Evolutionary conservation across 805 yeast species (phyloP).

Genomic region (Wickerhamomyces kurtzmanii): DNA sequence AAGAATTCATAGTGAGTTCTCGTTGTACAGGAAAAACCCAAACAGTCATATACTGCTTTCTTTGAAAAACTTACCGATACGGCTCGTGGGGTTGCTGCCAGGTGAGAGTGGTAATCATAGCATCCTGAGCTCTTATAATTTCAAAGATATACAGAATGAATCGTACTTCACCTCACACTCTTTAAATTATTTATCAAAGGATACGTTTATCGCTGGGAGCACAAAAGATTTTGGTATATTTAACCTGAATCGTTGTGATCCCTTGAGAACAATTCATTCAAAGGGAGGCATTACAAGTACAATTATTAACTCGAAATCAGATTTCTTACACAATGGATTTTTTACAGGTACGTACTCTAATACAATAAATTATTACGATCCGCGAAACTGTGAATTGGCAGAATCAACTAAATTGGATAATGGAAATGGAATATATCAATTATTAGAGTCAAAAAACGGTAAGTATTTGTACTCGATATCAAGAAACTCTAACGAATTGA

Average conservation of each 20-base stretch:
- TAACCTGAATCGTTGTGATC: conserved; percentile 17
- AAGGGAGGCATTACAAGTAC: conserved; percentile 13
- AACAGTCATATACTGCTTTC: conserved; percentile 18
- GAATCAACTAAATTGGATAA: conserved; percentile 3
- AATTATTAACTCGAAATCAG: conserved; percentile 6
- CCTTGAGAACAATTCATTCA: conserved; percentile 5
- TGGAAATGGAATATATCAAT: conserved; percentile 24
- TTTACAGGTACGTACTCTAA: conserved; percentile 23
- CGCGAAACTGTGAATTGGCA: conserved; percentile 11
- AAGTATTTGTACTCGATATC: conserved; percentile 22
- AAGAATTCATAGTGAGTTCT: conserved; percentile 22
- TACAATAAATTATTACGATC: conserved; percentile 20
- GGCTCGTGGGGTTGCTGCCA: conserved; percentile 15
- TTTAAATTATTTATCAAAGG: conserved; percentile 12
- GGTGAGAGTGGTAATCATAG: conserved; percentile 7
- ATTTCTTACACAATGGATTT: conserved; percentile 7
- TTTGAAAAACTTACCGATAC: conserved; percentile 24
- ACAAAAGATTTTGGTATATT: conserved; percentile 17
- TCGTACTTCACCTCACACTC: conserved; percentile 20
- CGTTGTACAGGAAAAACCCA: conserved; percentile 18
- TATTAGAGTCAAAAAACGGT: conserved; percentile 24
- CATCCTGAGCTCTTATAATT: conserved; percentile 17
- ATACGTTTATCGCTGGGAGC: conserved; percentile 22
- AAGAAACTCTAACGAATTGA: conserved; percentile 19
- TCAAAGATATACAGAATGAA: conserved; percentile 22